These are phyloP conservation scores for Mycena polygramma DNA, from an alignment of 768 basidiomycete species.

Conservation along the genomic window DNA sequence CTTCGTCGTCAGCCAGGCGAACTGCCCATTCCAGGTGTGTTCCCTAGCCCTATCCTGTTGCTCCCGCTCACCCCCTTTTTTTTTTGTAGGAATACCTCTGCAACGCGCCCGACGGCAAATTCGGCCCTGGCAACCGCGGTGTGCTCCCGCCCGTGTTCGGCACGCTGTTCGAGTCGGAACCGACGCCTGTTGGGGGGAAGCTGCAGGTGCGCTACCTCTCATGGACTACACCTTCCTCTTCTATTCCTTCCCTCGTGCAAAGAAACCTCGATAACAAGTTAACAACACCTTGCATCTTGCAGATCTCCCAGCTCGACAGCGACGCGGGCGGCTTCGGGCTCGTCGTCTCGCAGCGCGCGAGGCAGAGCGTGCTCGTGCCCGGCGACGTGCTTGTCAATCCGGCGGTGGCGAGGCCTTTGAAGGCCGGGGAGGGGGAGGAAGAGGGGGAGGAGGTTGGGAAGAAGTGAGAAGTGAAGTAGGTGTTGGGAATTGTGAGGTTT, in stretches of 20 bases:
- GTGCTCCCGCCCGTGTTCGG: conserved; percentile 52
- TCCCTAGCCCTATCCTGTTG: neutral
- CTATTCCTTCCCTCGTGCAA: no score
- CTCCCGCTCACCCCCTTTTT: no score
- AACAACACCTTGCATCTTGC: neutral
- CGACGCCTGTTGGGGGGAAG: conserved; percentile 33
- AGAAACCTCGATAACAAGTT: no score
- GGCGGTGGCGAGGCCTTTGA: conserved; percentile 24
- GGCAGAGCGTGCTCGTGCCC: conserved; percentile 32
- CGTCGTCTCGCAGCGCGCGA: conserved; percentile 32
- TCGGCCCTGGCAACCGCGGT: conserved; percentile 35
- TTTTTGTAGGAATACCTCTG: conserved; percentile 43
- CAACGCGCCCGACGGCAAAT: conserved; percentile 57
- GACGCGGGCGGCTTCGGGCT: conserved; percentile 36
- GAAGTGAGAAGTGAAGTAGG: no score
- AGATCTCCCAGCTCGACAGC: conserved; percentile 33
- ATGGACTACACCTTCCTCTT: no score
- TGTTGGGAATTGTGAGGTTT: no score
- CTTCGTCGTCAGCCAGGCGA: conserved; percentile 57
- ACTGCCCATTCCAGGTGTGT: conserved; percentile 42
- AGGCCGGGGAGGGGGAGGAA: no score
- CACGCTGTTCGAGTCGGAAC: conserved; percentile 36
- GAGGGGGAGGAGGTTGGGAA: conserved; percentile 16
- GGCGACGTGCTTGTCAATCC: conserved; percentile 23
- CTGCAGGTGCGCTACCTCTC: conserved; percentile 13